Evolutionary conservation across 2,329 filamentous ascomycete species (phyloP).

Genomic region (Acarospora socialis): DNA sequence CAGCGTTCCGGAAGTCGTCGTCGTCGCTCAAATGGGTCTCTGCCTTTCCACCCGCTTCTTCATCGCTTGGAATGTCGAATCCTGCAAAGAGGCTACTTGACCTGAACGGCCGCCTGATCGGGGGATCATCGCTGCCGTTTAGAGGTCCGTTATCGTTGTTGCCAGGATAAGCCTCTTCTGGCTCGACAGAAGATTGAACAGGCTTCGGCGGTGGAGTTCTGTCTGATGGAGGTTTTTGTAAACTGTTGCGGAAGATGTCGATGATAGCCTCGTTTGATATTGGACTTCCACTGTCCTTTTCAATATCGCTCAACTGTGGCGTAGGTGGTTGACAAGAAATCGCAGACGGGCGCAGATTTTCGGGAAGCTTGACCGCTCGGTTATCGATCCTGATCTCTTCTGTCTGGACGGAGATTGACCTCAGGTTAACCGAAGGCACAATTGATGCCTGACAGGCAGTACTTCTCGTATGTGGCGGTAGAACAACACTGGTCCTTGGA

Average conservation of each 20-base stretch:
- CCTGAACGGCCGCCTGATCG: constrained; percentile 55
- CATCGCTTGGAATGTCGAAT: constrained; percentile 55
- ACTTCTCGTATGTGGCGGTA: constrained; percentile 70
- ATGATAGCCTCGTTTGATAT: too few relatives aligned
- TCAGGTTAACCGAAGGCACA: constrained; percentile 30
- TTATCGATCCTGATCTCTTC: constrained; percentile 79
- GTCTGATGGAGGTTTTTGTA: constrained; percentile 17
- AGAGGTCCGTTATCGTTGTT: constrained; percentile 71
- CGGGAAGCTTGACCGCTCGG: constrained; percentile 58
- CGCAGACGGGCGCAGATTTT: constrained; percentile 64
- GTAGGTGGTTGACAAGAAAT: constrained; percentile 40
- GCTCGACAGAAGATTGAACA: constrained; percentile 23
- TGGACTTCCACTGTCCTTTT: too few relatives aligned
- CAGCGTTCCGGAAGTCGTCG: constrained; percentile 10
- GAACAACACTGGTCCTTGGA: constrained; percentile 56
- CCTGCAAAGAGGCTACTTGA: constrained; percentile 79
- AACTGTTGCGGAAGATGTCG: too few relatives aligned
- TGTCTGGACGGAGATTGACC: constrained; percentile 59
- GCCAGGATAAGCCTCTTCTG: constrained; percentile 55
- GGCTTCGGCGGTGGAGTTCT: constrained; percentile 32
- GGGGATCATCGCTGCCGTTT: constrained; percentile 41
- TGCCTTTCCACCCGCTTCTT: constrained; percentile 15
- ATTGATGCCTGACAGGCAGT: constrained; percentile 65
- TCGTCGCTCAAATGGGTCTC: constrained; percentile 10
- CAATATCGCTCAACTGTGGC: too few relatives aligned